Evolutionary conservation across 768 basidiomycete species (phyloP), one percentile per base, ranked within the genome.

Genomic region (Cantharellus anzutake): DNA sequence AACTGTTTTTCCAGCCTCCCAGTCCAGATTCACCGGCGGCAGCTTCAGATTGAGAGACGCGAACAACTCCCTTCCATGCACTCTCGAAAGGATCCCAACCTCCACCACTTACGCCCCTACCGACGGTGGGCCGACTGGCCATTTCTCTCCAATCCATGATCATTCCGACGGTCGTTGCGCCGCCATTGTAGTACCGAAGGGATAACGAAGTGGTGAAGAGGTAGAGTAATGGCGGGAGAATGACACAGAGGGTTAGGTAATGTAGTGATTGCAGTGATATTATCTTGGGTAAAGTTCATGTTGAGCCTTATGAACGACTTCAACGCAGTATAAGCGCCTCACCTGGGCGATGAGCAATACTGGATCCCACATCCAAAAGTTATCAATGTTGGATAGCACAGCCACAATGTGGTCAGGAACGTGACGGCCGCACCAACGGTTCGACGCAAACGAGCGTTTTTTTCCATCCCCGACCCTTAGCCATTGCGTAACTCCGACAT

Each of bases 131-230:
- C 57, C 79, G 72, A 3, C 90, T 86, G 0, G 92, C 86, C 80
- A 99, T 84, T 70, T 97, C 87, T 52, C 91, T 78, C 96, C 96
- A 99, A 71, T 98, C 93, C 83, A 99, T 90, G 42, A 98, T 74
- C 84, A 91, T 88, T 2, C 84, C 85, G 51, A 72, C 68, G 51
- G 67, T 70, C 5, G 68, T 62, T 4, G 69, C 61, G 11, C 71
- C 71, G 35, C 71, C 71, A 61, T 70, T 65, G 59, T 67, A 66
- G 35, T 55, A 55, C 1, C 59, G 20, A 16, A 72, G 65, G 2
- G 63, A 56, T 44, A 59, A 58, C 41, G 72, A 65, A 4, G 70
- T 64, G 0, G 90, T 86, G 68, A 93, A 83, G 29, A 82, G 51
- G 29, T 75, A 68, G 35, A 98, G 80, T 37, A 93, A 67, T 11